phyloP scores from a whole-genome alignment of 176 grass and related monocot genomes.

The Triticum monococcum region DNA sequence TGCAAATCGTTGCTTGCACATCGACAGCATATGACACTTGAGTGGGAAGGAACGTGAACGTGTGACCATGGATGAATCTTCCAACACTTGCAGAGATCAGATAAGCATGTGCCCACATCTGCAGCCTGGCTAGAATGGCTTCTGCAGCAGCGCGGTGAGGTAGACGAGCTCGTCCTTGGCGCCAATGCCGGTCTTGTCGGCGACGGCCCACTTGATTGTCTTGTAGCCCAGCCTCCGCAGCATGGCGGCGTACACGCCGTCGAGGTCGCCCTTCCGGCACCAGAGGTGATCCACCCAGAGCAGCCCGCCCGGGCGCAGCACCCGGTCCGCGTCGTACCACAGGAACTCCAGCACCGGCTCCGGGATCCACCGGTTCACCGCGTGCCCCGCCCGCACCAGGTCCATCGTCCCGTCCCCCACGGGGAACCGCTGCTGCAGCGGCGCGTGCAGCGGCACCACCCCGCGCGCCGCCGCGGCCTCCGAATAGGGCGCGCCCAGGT shows the following conservation, averaged over 20 bases:
- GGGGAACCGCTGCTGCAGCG: conserved; percentile 85
- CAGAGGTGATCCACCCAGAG: conserved; percentile 94
- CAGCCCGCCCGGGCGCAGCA: conserved; percentile 71
- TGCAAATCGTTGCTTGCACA: not conserved
- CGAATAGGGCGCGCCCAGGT: conserved; percentile 85
- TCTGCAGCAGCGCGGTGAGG: conserved; percentile 89
- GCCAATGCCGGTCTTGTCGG: conserved; percentile 38
- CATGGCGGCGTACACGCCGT: conserved; percentile 61
- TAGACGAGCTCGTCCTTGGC: conserved; percentile 60
- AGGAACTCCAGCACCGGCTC: conserved; percentile 73
- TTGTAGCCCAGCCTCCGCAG: conserved; percentile 59
- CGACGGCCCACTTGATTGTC: conserved; percentile 80
- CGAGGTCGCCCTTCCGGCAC: conserved; percentile 63
- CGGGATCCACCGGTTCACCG: conserved; percentile 96
- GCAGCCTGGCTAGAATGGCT: conserved; percentile 35
- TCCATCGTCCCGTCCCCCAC: conserved; percentile 75
- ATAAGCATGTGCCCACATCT: not conserved
- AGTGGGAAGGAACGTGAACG: not conserved
- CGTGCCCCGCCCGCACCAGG: conserved; percentile 81
- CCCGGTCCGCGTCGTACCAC: conserved; percentile 84
- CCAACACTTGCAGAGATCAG: not conserved
- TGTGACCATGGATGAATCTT: not conserved
- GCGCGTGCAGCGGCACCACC: conserved; percentile 79
- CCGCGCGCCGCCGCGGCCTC: conserved; percentile 71
- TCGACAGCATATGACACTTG: not conserved